Evolutionary conservation across 441 rosid genomes (phyloP), one percentile per base, ranked within the genome.

Genomic region (Jatropha multifida): DNA sequence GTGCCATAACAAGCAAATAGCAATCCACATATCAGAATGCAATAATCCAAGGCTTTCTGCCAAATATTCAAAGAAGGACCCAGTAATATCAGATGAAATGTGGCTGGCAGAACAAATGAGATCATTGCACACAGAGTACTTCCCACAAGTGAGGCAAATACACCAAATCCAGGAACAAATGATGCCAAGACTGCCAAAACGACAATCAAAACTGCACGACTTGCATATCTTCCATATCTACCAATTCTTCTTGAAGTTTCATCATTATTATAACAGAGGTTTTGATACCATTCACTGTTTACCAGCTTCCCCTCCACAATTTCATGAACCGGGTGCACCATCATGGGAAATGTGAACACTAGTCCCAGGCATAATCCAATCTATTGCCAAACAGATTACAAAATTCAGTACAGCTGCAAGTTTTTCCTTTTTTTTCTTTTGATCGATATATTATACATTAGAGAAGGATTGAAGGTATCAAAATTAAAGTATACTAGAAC

Each of bases 351-450:
- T 23, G 98, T 93, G 84, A 95, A 95, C 4, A 86, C 68, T 54
- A 95, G 83, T 68, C 89, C 98, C 88, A 92, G 71, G 84, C 97
- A 95, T 83, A 95, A 71, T 17, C 97, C 99, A 77, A 90, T 79
- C 97, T 95, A 91, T 78, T 68, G 62, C 63, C 74, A 74, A 65
- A 51, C 13, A 75, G 72, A 56, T 61, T 32, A 14, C 69, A 70
- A 13, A 59, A 71, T 38, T 72, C 14, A 69, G 71, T 4, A 72
- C 23, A 27, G 40, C 8, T 14, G 32, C 32, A 32, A 32, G 32
- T 32, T 32, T 32, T 32, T 32, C 2, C 2, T 0, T 32, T 32
- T 32, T 32, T 32, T 32, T 32, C 2, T 32, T 32, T 32, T 32
- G 32, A 32, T 32, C 2, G 32, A 32, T 32, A 32, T 32, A 32